Evolutionary conservation across 441 rosid genomes (phyloP).

Genomic region (Arabidopsis lyrata): DNA sequence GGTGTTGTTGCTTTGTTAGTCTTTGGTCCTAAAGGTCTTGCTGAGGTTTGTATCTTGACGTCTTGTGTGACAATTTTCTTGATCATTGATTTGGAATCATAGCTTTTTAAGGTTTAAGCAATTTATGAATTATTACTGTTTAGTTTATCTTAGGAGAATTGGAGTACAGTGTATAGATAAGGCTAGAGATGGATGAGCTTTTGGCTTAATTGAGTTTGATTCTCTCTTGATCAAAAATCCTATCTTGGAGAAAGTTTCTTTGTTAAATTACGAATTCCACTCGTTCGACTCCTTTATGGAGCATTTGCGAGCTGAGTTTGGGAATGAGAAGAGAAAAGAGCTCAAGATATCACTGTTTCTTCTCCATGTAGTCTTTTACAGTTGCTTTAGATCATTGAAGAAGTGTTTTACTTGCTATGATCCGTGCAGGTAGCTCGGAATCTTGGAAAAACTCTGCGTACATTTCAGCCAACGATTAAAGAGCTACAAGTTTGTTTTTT

Average conservation of each 20-base stretch:
- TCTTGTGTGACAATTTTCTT: not conserved
- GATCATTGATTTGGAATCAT: not conserved
- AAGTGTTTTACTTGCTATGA: constrained; percentile 11
- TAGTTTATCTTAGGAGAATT: not conserved
- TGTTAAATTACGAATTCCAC: not conserved
- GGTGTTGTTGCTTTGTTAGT: constrained; percentile 97
- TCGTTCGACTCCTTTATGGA: not conserved
- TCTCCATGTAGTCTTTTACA: not conserved
- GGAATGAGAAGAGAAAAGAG: constrained; percentile 8
- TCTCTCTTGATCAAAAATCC: not conserved
- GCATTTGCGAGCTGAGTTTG: not conserved
- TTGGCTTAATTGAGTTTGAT: not conserved
- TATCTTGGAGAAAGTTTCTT: not conserved
- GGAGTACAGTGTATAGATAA: not conserved
- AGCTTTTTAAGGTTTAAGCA: not conserved
- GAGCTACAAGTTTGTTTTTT: constrained; percentile 74
- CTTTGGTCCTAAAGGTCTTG: constrained; percentile 98
- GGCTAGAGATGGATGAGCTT: constrained; percentile 11
- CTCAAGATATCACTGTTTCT: constrained; percentile 10
- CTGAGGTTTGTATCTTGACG: constrained; percentile 70
- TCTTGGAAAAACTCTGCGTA: constrained; percentile 88
- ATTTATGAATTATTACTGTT: constrained; percentile 6
- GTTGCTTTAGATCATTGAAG: constrained; percentile 12
- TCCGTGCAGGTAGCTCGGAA: constrained; percentile 84
- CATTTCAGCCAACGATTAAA: constrained; percentile 92